A percentile compares a stretch with the other conserved stretches of the same genome.
phyloP scores from a whole-genome alignment of 2,329 filamentous ascomycete species.

The Sarocladiaceae sp. region DNA sequence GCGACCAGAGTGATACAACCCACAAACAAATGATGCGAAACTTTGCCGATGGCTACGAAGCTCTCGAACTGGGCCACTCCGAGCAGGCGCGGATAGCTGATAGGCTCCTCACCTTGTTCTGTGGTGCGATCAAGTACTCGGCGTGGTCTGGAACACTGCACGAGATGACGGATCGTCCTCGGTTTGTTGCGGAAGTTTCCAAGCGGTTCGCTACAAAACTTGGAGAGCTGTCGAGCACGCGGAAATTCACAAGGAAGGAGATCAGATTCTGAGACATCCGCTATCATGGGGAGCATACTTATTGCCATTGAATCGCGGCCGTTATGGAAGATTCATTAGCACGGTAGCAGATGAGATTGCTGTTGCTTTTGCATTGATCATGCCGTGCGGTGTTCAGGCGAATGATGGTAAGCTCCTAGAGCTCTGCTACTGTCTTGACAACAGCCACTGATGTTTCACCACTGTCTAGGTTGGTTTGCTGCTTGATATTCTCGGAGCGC shows the following conservation, averaged over 20 bases:
- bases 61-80: constrained; percentile 18
- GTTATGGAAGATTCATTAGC: too few relatives aligned
- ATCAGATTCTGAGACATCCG: constrained; percentile 9
- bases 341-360: too few relatives aligned
- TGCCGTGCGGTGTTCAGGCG: too few relatives aligned
- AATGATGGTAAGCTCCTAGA: too few relatives aligned
- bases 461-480: too few relatives aligned
- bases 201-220: constrained; percentile 25
- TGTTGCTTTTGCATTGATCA: too few relatives aligned
- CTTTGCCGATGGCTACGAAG: constrained; percentile 30
- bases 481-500: too few relatives aligned
- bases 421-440: too few relatives aligned
- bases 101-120: constrained; percentile 25
- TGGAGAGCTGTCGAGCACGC: constrained; percentile 14
- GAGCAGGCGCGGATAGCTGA: constrained; percentile 18
- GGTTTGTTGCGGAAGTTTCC: constrained; percentile 25
- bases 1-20: constrained; percentile 16
- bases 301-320: constrained; percentile 4
- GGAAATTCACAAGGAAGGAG: constrained; percentile 25
- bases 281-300: too few relatives aligned
- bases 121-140: constrained; percentile 22
- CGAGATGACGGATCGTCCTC: constrained; percentile 20
- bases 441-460: too few relatives aligned
- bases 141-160: constrained; percentile 20
- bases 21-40: constrained; percentile 24